phyloP scores from a whole-genome alignment of 1,284 basidiomycete genomes.

The Gymnopus androsaceus region DNA sequence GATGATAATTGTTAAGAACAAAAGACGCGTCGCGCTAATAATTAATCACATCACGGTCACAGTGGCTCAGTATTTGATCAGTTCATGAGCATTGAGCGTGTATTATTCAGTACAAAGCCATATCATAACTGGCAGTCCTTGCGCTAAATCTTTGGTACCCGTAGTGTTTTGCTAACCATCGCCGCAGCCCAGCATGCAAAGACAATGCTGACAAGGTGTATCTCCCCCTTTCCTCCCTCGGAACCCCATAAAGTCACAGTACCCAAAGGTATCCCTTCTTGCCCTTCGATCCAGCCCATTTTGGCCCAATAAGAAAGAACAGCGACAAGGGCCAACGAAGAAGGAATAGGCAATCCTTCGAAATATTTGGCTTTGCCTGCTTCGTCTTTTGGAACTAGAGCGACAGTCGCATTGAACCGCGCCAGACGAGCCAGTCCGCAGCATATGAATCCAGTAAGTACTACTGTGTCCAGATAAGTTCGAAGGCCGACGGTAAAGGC shows the following conservation, averaged over 20 bases:
- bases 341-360: slow-evolving; percentile 97
- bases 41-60: background rate
- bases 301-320: slow-evolving; percentile 83
- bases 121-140: background rate
- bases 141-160: slow-evolving; percentile 71
- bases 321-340: slow-evolving; percentile 81
- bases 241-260: slow-evolving; percentile 71
- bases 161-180: slow-evolving; percentile 94
- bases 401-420: slow-evolving; percentile 98
- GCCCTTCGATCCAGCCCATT: slow-evolving; percentile 81
- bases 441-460: slow-evolving; percentile 91
- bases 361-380: slow-evolving; percentile 93
- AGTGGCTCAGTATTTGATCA: too few relatives aligned
- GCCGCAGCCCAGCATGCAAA: slow-evolving; percentile 86
- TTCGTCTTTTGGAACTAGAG: slow-evolving; percentile 86
- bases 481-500: slow-evolving; percentile 92
- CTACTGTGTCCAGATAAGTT: slow-evolving; percentile 85
- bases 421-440: slow-evolving; percentile 95
- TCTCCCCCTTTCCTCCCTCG: slow-evolving; percentile 73
- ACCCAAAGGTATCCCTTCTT: slow-evolving; percentile 76
- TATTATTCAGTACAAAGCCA: too few relatives aligned
- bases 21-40: background rate
- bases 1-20: slow-evolving; percentile 18
- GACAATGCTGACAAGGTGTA: slow-evolving; percentile 75
- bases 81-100: too few relatives aligned